Evolutionary conservation across 371 early-diverging fungal species (phyloP).

Genomic region (Mortierella sp.): DNA sequence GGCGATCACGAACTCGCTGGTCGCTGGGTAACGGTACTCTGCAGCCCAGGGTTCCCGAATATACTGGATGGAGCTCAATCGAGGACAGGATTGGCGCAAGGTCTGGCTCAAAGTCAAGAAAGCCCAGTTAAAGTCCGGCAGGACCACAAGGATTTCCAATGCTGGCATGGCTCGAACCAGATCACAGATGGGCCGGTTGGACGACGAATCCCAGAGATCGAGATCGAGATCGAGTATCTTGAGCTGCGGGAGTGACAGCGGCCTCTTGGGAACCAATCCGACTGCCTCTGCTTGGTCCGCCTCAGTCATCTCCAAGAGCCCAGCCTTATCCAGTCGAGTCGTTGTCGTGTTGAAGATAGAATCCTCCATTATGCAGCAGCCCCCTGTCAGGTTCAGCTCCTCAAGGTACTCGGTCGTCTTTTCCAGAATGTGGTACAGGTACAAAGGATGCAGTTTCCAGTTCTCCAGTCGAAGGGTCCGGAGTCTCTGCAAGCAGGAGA

Average conservation of each 20-base stretch:
- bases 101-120: not conserved
- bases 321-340: not conserved
- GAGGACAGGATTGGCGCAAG: constrained; percentile 6
- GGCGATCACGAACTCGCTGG: not conserved
- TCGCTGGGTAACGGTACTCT: too few relatives aligned
- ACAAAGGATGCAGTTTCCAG: not conserved
- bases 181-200: not conserved
- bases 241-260: not conserved
- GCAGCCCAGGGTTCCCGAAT: not conserved
- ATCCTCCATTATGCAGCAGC: not conserved
- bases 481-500: not conserved
- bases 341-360: not conserved
- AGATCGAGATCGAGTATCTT: not conserved
- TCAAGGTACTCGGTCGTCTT: not conserved
- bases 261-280: not conserved
- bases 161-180: constrained; percentile 10
- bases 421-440: not conserved
- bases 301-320: not conserved
- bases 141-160: not conserved
- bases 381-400: not conserved
- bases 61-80: constrained; percentile 1
- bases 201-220: not conserved
- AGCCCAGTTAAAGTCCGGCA: not conserved
- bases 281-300: not conserved
- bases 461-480: not conserved